These are phyloP conservation scores for Rasamsonia emersonii DNA, from an alignment of 2,329 filamentous ascomycete genomes.

Conservation along the genomic window DNA sequence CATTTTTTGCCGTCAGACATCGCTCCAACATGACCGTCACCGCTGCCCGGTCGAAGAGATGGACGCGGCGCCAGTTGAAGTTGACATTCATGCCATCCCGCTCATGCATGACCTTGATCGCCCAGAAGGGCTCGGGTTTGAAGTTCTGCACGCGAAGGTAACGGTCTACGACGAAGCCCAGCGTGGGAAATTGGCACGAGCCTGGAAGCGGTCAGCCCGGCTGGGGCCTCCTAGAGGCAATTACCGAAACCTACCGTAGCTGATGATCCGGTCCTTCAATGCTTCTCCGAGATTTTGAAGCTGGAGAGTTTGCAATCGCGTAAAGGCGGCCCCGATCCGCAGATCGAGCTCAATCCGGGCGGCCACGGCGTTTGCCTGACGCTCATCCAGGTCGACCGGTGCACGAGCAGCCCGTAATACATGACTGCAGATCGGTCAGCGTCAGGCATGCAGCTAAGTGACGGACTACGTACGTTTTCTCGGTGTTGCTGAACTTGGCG, in stretches of 20 bases:
- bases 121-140: constrained; percentile 86
- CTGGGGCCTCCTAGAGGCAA: constrained; percentile 2
- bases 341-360: constrained; percentile 89
- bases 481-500: constrained; percentile 92
- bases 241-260: constrained; percentile 57
- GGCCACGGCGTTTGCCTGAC: constrained; percentile 76
- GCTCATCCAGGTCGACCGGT: constrained; percentile 71
- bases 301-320: constrained; percentile 72
- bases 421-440: constrained; percentile 49
- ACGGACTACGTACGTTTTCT: constrained; percentile 61
- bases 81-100: constrained; percentile 70
- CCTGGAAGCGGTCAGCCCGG: constrained; percentile 37
- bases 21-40: constrained; percentile 77
- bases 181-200: constrained; percentile 92
- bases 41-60: constrained; percentile 79
- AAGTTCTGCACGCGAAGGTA: constrained; percentile 94
- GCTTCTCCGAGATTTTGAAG: constrained; percentile 64
- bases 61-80: constrained; percentile 73
- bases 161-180: constrained; percentile 93
- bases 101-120: constrained; percentile 72
- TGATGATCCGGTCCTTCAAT: constrained; percentile 59
- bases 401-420: constrained; percentile 73
- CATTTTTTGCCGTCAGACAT: constrained; percentile 66
- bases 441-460: background rate
- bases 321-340: constrained; percentile 86